Evolutionary conservation across 495 filamentous ascomycete species (phyloP).

Genomic region (Penicillium salamii): DNA sequence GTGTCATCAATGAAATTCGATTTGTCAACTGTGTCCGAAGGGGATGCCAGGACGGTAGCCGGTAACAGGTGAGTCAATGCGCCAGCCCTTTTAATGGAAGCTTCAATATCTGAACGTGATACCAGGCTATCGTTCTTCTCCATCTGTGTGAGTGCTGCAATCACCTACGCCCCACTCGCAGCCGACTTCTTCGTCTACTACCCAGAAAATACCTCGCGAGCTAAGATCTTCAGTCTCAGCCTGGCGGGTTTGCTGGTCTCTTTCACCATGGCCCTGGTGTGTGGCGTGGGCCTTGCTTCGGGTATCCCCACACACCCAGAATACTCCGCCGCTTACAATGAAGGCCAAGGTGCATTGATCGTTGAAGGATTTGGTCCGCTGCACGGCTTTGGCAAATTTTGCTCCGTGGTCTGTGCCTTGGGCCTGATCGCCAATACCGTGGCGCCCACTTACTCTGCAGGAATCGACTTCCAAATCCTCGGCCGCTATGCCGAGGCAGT

Average conservation of each 20-base stretch:
- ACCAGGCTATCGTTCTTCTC: constrained; percentile 65
- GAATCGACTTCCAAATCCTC: constrained; percentile 67
- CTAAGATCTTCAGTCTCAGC: constrained; percentile 35
- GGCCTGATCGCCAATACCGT: constrained; percentile 71
- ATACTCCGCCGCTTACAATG: constrained; percentile 55
- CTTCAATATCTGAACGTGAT: background rate
- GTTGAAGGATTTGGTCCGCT: constrained; percentile 62
- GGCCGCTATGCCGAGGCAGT: constrained; percentile 54
- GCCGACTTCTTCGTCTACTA: constrained; percentile 69
- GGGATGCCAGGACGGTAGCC: constrained; percentile 49
- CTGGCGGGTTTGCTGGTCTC: constrained; percentile 50
- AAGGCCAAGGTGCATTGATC: constrained; percentile 53
- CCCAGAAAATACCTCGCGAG: constrained; percentile 47
- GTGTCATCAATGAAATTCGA: constrained; percentile 65
- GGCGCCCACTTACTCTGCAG: constrained; percentile 65
- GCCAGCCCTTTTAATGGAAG: background rate
- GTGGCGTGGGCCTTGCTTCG: constrained; percentile 67
- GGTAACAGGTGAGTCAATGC: constrained; percentile 47
- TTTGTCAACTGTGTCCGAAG: constrained; percentile 46
- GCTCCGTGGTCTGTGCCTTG: constrained; percentile 66
- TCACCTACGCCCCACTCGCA: constrained; percentile 59
- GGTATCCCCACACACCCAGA: constrained; percentile 51
- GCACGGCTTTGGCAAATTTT: constrained; percentile 69
- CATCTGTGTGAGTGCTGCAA: constrained; percentile 59
- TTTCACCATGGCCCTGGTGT: constrained; percentile 60